Evolutionary conservation across 768 basidiomycete genomes (phyloP).

Genomic region (Mrakia blollopis): DNA sequence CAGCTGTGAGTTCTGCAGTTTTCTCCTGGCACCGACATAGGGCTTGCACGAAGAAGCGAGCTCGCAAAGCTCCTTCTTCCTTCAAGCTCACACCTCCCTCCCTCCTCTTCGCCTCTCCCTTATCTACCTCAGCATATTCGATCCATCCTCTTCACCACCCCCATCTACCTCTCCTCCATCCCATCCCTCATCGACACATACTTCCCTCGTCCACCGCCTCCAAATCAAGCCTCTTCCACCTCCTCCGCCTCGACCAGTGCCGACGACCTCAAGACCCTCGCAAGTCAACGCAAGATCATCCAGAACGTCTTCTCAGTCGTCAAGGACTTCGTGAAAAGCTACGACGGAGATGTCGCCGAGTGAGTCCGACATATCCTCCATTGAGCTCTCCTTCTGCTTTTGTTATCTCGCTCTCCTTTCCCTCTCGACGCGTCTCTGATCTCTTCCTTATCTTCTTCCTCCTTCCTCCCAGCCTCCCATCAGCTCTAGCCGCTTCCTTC

Average conservation of each 20-base stretch:
- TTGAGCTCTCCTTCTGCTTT: too few species aligned
- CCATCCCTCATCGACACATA: background rate
- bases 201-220: background rate
- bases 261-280: background rate
- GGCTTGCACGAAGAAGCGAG: too few species aligned
- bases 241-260: background rate
- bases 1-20: background rate
- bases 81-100: background rate
- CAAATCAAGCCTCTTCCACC: background rate
- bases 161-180: background rate
- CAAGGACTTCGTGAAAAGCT: background rate
- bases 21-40: background rate
- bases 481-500: background rate
- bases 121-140: background rate
- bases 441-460: background rate
- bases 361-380: background rate
- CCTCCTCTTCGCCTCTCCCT: background rate
- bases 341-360: background rate
- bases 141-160: background rate
- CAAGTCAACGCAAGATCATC: background rate
- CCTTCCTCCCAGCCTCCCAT: background rate
- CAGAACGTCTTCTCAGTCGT: background rate
- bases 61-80: background rate
- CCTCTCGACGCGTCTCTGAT: background rate
- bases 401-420: background rate